Percentiles rank a stretch among this genome's conserved stretches.
These are phyloP conservation scores for Begonia fuchsioides DNA, from an alignment of 306 rosid species.

Conservation along the genomic window DNA sequence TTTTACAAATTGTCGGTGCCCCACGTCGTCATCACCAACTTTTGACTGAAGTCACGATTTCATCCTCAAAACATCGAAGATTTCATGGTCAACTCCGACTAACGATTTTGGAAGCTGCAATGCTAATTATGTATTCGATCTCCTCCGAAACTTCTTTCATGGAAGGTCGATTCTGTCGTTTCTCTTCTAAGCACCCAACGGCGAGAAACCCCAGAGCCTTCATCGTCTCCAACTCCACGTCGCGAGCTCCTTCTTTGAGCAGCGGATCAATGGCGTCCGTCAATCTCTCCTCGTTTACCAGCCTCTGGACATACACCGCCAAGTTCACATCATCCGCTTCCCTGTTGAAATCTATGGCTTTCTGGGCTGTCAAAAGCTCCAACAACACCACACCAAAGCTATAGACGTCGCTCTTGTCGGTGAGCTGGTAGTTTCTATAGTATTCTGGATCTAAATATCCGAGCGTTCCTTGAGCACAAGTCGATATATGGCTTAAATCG, in stretches of 20 bases:
- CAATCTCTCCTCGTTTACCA: conserved; percentile 41
- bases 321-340: conserved; percentile 61
- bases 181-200: conserved; percentile 64
- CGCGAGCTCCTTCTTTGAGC: conserved; percentile 34
- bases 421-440: conserved; percentile 49
- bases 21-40: too few species aligned
- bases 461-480: conserved; percentile 74
- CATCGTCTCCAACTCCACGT: conserved; percentile 52
- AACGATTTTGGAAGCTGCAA: conserved; percentile 15
- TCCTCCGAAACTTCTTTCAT: conserved; percentile 68
- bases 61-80: too few species aligned
- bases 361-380: conserved; percentile 56
- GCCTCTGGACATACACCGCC: conserved; percentile 50
- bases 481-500: conserved; percentile 64
- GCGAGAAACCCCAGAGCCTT: conserved; percentile 67
- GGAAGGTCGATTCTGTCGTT: conserved; percentile 71
- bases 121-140: conserved; percentile 55
- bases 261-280: conserved; percentile 45
- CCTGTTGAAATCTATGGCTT: conserved; percentile 57
- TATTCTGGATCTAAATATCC: conserved; percentile 70
- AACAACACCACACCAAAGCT: conserved; percentile 58
- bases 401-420: conserved; percentile 67
- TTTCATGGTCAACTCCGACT: too few species aligned
- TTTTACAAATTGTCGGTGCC: too few species aligned
- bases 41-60: too few species aligned